These are phyloP conservation scores for Heritiera fomes DNA, from an alignment of 345 rosid species.

Conservation along the genomic window DNA sequence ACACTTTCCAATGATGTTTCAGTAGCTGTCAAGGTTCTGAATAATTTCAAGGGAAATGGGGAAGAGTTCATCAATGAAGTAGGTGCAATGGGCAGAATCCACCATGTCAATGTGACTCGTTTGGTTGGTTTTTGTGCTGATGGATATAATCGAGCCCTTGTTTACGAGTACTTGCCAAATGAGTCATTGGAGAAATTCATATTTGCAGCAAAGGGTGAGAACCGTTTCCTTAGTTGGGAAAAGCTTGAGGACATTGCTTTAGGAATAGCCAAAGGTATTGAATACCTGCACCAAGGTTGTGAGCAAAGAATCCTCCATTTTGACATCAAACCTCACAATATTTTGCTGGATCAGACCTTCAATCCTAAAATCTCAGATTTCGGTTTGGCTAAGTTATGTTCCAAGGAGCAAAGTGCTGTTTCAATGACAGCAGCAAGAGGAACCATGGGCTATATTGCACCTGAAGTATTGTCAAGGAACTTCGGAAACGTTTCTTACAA, in stretches of 20 bases:
- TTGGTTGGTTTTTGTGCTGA: slow-evolving; percentile 19
- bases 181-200: slow-evolving; percentile 26
- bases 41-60: slow-evolving; percentile 14
- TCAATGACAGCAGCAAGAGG: slow-evolving; percentile 23
- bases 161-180: slow-evolving; percentile 18
- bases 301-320: slow-evolving; percentile 28
- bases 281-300: slow-evolving; percentile 25
- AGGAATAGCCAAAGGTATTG: slow-evolving; percentile 18
- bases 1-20: slow-evolving; percentile 19
- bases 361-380: slow-evolving; percentile 31
- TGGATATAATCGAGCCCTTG: slow-evolving; percentile 14
- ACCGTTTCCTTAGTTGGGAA: slow-evolving; percentile 8
- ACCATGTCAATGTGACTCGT: slow-evolving; percentile 21
- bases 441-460: slow-evolving; percentile 33
- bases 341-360: slow-evolving; percentile 20
- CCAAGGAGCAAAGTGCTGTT: slow-evolving; percentile 23
- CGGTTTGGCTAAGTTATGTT: slow-evolving; percentile 30
- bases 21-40: slow-evolving; percentile 13
- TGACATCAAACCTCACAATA: slow-evolving; percentile 26
- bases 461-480: slow-evolving; percentile 28
- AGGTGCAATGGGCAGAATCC: slow-evolving; percentile 17
- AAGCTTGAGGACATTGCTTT: slow-evolving; percentile 15
- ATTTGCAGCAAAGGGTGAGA: background rate
- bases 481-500: slow-evolving; percentile 14
- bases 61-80: slow-evolving; percentile 23